These are phyloP conservation scores for Penicillium maclennaniae DNA, from an alignment of 495 filamentous ascomycete species.

Conservation along the genomic window DNA sequence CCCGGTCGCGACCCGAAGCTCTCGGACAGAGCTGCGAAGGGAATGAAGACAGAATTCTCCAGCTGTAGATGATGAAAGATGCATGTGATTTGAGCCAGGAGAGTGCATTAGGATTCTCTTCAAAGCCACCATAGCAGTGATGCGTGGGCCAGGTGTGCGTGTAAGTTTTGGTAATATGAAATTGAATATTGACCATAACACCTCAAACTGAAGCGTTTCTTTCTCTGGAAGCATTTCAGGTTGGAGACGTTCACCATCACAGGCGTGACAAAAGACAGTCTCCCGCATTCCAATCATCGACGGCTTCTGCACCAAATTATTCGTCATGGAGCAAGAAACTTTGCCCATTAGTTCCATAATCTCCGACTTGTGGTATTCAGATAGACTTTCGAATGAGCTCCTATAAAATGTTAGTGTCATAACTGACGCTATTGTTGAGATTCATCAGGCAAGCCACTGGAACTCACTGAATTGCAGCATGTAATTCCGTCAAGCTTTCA, in stretches of 20 bases:
- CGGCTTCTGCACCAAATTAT: slow-evolving; percentile 18
- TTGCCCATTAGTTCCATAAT: slow-evolving; percentile 35
- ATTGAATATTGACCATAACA: slow-evolving; percentile 51
- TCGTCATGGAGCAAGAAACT: slow-evolving; percentile 42
- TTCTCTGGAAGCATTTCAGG: slow-evolving; percentile 8
- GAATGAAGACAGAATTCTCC: slow-evolving; percentile 80
- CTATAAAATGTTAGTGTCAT: slow-evolving; percentile 18
- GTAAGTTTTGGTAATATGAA: slow-evolving; percentile 54
- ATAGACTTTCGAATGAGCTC: slow-evolving; percentile 20
- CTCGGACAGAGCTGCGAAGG: slow-evolving; percentile 75
- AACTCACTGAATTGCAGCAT: slow-evolving; percentile 31
- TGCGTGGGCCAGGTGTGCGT: slow-evolving; percentile 58
- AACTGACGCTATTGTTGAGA: neutral
- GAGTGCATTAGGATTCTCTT: slow-evolving; percentile 66
- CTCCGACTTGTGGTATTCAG: slow-evolving; percentile 30
- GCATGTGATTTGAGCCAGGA: slow-evolving; percentile 49
- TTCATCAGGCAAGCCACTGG: neutral
- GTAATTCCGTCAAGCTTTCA: slow-evolving; percentile 23
- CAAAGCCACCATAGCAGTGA: slow-evolving; percentile 69
- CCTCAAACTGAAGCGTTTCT: slow-evolving; percentile 33
- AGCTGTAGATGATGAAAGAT: slow-evolving; percentile 59
- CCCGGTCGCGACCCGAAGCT: slow-evolving; percentile 79
- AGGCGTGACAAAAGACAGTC: slow-evolving; percentile 34
- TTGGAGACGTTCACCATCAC: slow-evolving; percentile 28
- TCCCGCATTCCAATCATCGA: slow-evolving; percentile 16